phyloP scores from a whole-genome alignment of 805 yeast genomes.

The Saccharomycopsis olivae region DNA sequence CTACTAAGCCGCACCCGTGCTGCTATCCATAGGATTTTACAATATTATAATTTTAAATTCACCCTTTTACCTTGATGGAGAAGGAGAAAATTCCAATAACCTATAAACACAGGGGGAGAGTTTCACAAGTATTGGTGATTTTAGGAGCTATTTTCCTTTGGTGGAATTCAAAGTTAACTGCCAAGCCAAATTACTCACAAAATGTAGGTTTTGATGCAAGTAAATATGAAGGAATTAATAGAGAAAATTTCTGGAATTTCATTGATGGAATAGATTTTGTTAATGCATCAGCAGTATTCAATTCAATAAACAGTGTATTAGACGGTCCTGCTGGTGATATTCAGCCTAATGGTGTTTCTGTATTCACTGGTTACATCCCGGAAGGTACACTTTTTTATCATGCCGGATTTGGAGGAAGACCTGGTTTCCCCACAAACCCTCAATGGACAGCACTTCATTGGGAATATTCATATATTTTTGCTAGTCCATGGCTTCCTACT shows the following conservation, averaged over 20 bases:
- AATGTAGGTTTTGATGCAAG: too few relatives aligned
- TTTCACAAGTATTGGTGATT: too few relatives aligned
- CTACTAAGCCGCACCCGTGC: too few relatives aligned
- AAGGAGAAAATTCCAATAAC: too few relatives aligned
- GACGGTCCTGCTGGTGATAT: slow-evolving; percentile 42
- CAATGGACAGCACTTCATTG: slow-evolving; percentile 62
- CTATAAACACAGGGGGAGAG: too few relatives aligned
- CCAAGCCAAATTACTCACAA: too few relatives aligned
- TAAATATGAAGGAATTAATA: too few relatives aligned
- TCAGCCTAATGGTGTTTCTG: slow-evolving; percentile 46
- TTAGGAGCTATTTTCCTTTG: too few relatives aligned
- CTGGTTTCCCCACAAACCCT: slow-evolving; percentile 32
- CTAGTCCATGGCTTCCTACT: slow-evolving; percentile 1
- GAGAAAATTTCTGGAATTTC: background rate
- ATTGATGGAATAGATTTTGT: slow-evolving; percentile 22
- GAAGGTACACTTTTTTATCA: slow-evolving; percentile 50
- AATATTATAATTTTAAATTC: too few relatives aligned
- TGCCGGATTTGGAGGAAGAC: slow-evolving; percentile 30
- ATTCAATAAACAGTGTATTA: slow-evolving; percentile 41
- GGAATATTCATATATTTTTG: slow-evolving; percentile 46
- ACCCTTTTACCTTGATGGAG: too few relatives aligned
- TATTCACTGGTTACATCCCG: slow-evolving; percentile 51
- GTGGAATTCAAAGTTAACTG: too few relatives aligned
- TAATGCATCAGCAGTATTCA: slow-evolving; percentile 48
- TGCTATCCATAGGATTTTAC: too few relatives aligned